Percentiles rank a stretch among this genome's conserved stretches.
These are phyloP conservation scores for Hypocrella siamensis DNA, from an alignment of 2,329 filamentous ascomycete genomes.

Conservation along the genomic window DNA sequence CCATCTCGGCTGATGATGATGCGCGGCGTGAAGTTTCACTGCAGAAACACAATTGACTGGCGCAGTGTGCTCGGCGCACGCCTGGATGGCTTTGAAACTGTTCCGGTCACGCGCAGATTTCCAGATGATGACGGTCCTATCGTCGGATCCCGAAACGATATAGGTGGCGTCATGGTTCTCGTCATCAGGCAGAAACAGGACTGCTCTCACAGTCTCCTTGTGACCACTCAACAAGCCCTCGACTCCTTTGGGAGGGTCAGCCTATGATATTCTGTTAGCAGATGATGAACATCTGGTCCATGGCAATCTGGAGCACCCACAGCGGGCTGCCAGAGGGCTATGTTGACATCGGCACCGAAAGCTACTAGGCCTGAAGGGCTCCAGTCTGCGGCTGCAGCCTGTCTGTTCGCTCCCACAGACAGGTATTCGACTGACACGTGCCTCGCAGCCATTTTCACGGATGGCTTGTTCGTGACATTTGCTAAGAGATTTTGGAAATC, in stretches of 20 bases:
- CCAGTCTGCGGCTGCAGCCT: conserved; percentile 87
- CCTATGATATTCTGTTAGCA: too few relatives aligned
- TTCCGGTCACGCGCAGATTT: conserved; percentile 13
- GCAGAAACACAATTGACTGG: conserved; percentile 56
- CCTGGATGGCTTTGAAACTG: conserved; percentile 30
- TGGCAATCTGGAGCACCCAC: conserved; percentile 34
- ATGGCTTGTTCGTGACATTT: conserved; percentile 2
- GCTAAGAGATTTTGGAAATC: conserved; percentile 18
- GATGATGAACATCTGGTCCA: too few relatives aligned
- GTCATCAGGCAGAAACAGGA: conserved; percentile 53
- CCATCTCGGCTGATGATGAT: too few relatives aligned
- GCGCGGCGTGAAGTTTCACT: too few relatives aligned
- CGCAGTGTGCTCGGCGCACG: conserved; percentile 46
- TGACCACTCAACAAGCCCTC: conserved; percentile 58
- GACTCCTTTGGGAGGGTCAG: conserved; percentile 37
- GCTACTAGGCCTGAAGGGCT: conserved; percentile 57
- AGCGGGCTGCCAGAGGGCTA: conserved; percentile 74
- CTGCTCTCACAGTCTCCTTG: conserved; percentile 62
- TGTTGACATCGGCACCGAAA: conserved; percentile 77
- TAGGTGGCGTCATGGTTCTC: conserved; percentile 31
- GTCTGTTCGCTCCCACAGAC: conserved; percentile 75
- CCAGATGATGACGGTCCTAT: conserved; percentile 68
- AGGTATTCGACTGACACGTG: conserved; percentile 34
- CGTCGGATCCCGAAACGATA: conserved; percentile 67
- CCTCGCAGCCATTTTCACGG: conserved; percentile 12